These are phyloP conservation scores for Cryptococcus sp. DNA, from an alignment of 1,284 basidiomycete species.

Conservation along the genomic window DNA sequence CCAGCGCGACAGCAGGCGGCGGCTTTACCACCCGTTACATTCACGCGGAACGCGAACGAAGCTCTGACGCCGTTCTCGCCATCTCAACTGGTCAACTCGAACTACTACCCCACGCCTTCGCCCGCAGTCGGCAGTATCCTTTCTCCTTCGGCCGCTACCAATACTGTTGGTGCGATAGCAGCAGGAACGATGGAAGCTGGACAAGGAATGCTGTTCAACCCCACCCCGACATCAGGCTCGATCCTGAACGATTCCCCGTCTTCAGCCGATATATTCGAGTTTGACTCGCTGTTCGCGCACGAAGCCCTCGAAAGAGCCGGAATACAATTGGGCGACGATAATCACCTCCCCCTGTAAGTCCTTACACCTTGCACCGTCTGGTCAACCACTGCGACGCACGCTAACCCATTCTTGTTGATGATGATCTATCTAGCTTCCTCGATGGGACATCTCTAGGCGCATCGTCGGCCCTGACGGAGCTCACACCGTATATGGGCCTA, in stretches of 20 bases:
- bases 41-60: not conserved
- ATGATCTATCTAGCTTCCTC: constrained; percentile 36
- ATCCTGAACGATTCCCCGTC: constrained; percentile 49
- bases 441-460: constrained; percentile 51
- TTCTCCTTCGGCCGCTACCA: constrained; percentile 1
- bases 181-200: not conserved
- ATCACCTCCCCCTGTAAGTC: constrained; percentile 48
- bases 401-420: not conserved
- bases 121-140: not conserved
- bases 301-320: constrained; percentile 51
- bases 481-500: constrained; percentile 48
- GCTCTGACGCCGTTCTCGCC: constrained; percentile 24
- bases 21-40: constrained; percentile 18
- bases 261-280: constrained; percentile 48
- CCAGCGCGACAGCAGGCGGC: constrained; percentile 23
- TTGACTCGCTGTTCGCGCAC: constrained; percentile 51
- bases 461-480: constrained; percentile 33
- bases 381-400: not conserved
- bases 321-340: constrained; percentile 44
- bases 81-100: constrained; percentile 25
- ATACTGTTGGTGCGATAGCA: constrained; percentile 2
- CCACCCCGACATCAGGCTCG: constrained; percentile 19
- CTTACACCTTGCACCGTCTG: not conserved
- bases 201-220: constrained; percentile 25
- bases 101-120: constrained; percentile 22